Evolutionary conservation across 106 monocot genomes (phyloP).

Genomic region (Gastrodia elata): DNA sequence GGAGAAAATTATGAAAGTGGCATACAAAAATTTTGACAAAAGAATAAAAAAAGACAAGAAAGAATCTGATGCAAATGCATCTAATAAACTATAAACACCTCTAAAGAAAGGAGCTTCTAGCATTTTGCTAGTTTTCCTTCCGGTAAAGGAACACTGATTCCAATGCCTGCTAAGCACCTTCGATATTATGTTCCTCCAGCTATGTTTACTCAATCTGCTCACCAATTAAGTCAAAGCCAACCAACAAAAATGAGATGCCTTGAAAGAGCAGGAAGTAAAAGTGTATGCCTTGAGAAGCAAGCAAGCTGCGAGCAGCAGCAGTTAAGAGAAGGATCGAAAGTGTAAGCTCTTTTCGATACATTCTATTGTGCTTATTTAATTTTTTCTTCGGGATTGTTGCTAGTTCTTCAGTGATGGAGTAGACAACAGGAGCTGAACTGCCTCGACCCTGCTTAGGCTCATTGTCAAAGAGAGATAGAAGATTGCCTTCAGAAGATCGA

Average conservation of each 20-base stretch:
- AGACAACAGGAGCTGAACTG: constrained; percentile 40
- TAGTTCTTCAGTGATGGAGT: constrained; percentile 29
- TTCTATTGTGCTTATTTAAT: constrained; percentile 71
- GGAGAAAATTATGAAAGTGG: background rate
- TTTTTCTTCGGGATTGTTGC: constrained; percentile 25
- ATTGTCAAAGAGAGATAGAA: constrained; percentile 26
- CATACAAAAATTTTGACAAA: background rate
- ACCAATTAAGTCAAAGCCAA: constrained; percentile 87
- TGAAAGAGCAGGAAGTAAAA: constrained; percentile 97
- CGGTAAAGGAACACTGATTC: background rate
- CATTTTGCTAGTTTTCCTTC: background rate
- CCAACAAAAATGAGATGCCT: constrained; percentile 84
- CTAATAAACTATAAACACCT: constrained; percentile 6
- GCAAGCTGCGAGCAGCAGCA: constrained; percentile 66
- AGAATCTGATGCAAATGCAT: background rate
- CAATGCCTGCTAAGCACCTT: background rate
- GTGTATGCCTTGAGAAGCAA: constrained; percentile 90
- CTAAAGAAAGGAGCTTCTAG: constrained; percentile 12
- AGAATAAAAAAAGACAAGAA: background rate
- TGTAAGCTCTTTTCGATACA: constrained; percentile 77
- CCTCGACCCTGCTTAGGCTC: constrained; percentile 26
- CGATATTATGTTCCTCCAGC: background rate
- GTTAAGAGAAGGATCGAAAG: constrained; percentile 77
- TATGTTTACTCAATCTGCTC: constrained; percentile 70
- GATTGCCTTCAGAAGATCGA: constrained; percentile 85